Base-by-base conservation (phyloP, 2,329 filamentous ascomycete species). In the Ceratocystis colombiana region DNA sequence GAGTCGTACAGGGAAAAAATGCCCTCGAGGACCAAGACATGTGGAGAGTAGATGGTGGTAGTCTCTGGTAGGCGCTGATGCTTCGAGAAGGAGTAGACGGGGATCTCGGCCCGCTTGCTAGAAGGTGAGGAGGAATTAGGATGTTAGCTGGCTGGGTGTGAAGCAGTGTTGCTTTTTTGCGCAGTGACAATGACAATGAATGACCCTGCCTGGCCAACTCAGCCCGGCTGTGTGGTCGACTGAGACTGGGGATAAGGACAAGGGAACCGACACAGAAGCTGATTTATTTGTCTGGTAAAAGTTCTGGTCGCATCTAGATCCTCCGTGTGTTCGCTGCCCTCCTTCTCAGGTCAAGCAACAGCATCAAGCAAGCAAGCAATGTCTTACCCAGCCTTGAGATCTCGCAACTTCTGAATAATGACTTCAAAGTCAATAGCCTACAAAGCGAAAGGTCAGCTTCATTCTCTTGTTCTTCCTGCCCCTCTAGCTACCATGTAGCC, bases 1-100 rank as follows among this genome's bases (percentile, higher is more conserved):
- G 84, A 84, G 73, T 99, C 94, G 73, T 96, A 91, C 12, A 99
- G 79, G 6, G 94, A 94, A 76, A 99, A 90, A 37, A 99, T 99
- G 22, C 94, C 94, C 78, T 99, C 94, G 15, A 99, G 78, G 61
- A 99, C 91, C 30, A 99, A 80, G 28, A 99, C 94, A 75, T 96
- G 94, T 0, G 94, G 94, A 3, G 94, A 97, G 74, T 99, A 99
- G 68, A 99, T 90, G 0, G 89, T 87, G 0, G 88, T 95, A 0
- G 91, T 96, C 70, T 88, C 81, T 10, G 87, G 80, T 61, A 92
- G 75, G 61, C 94, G 85, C 69, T 89, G 85, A 76, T 99, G 94
- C 73, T 96, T 88, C 70, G 90, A 84, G 75, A 99, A 99, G 0
- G 94, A 99, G 75, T 99, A 99, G 10, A 96, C 81, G 0, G 94